Evolutionary conservation across 2,329 filamentous ascomycete genomes (phyloP).

Genomic region (Trichoderma afroharzianum): DNA sequence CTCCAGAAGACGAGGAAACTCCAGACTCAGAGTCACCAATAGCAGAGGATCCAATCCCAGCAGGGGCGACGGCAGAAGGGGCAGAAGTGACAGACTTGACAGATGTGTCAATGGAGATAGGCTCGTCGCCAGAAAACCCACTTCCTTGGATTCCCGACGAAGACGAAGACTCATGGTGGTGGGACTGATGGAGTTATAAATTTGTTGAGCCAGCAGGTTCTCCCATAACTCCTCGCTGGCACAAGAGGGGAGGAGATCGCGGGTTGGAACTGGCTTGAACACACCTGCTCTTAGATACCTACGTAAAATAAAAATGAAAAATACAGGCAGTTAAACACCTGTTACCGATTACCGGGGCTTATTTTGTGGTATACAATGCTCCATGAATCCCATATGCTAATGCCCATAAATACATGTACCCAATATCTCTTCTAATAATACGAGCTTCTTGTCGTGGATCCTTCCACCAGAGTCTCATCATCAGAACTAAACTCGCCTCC

Average conservation of each 20-base stretch:
- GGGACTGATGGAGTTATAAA: neutral
- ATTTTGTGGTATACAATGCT: neutral
- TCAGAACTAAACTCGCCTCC: constrained; percentile 37
- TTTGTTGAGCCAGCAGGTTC: neutral
- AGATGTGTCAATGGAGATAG: neutral
- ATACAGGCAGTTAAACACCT: neutral
- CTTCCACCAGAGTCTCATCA: constrained; percentile 32
- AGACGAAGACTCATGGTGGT: neutral
- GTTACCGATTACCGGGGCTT: neutral
- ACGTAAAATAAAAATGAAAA: neutral
- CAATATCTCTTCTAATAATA: constrained; percentile 33
- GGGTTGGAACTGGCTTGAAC: neutral
- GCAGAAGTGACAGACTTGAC: neutral
- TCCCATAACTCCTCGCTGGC: neutral
- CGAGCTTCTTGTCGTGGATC: constrained; percentile 39
- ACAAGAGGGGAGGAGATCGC: neutral
- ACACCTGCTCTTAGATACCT: neutral
- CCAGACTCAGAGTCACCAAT: neutral
- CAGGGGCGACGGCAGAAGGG: neutral
- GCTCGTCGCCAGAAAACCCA: neutral
- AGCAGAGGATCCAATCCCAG: neutral
- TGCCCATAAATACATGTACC: neutral
- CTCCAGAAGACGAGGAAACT: neutral
- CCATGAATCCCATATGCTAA: neutral
- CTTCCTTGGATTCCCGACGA: neutral